Evolutionary conservation across 2,329 filamentous ascomycete species (phyloP).

Genomic region (Hypomyces perniciosus): DNA sequence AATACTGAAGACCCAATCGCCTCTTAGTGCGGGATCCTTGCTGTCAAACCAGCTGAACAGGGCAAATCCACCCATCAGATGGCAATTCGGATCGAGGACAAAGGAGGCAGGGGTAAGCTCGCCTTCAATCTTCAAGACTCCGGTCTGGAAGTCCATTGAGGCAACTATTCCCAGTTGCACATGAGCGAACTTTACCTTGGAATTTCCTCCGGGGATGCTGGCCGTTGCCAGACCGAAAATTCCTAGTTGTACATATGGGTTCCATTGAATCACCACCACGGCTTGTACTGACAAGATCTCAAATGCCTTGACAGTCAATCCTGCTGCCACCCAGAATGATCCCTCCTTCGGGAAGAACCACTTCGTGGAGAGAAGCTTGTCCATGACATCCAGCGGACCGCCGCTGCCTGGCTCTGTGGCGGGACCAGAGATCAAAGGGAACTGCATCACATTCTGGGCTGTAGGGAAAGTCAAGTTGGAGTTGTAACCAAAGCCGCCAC

Average conservation of each 20-base stretch:
- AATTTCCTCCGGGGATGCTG: not conserved
- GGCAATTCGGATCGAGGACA: slow-evolving; percentile 28
- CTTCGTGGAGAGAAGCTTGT: not conserved
- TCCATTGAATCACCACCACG: not conserved
- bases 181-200: slow-evolving; percentile 9
- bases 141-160: slow-evolving; percentile 23
- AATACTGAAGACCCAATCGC: slow-evolving; percentile 34
- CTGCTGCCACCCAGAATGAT: slow-evolving; percentile 6
- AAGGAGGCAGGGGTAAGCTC: slow-evolving; percentile 30
- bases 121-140: slow-evolving; percentile 25
- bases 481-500: not conserved
- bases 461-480: not conserved
- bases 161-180: slow-evolving; percentile 26
- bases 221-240: not conserved
- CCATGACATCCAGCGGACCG: not conserved
- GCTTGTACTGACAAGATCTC: slow-evolving; percentile 1
- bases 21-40: slow-evolving; percentile 6
- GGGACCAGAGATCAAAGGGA: not conserved
- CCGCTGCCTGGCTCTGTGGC: not conserved
- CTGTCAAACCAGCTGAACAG: slow-evolving; percentile 17
- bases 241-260: not conserved
- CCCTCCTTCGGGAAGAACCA: slow-evolving; percentile 1
- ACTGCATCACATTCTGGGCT: not conserved
- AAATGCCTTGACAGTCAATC: slow-evolving; percentile 4
- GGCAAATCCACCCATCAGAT: slow-evolving; percentile 32